Base-by-base conservation (phyloP, 139 green algal genomes). In the Chlorella sp. region DNA sequence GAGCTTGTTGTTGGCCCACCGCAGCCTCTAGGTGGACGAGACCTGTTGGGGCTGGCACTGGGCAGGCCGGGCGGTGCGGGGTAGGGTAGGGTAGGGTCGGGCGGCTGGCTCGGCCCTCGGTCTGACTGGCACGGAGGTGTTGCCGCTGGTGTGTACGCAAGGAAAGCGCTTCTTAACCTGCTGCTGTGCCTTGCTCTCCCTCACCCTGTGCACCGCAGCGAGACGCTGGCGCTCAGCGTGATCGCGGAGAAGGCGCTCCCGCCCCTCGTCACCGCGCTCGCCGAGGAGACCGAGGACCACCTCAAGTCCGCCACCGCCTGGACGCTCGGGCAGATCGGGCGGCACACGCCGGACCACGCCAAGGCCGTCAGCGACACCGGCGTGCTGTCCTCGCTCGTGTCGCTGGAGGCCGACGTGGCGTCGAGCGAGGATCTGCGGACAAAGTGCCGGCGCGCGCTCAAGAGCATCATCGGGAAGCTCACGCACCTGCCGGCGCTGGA, bases 291-390 rank as follows among this genome's bases (percentile, higher is more conserved):
- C 3, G 90, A 96, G 79, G 91, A 96, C 75, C 87, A 93, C 86
- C 76, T 96, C 30, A 87, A 88, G 62, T 80, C 69, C 50, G 91
- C 90, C 5, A 87, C 81, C 24, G 90, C 86, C 0, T 96, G 91
- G 90, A 77, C 72, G 23, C 68, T 82, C 32, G 77, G 77, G 5
- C 77, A 82, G 79, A 82, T 96, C 26, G 91, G 91, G 27, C 79
- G 88, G 5, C 91, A 96, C 85, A 91, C 85, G 0, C 84, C 91
- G 29, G 90, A 96, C 76, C 91, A 96, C 77, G 90, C 91, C 29
- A 96, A 96, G 80, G 88, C 90, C 26, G 82, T 96, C 10, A 85
- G 90, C 26, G 91, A 95, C 77, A 90, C 88, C 29, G 89, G 90
- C 67, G 87, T 88, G 61, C 83, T 96, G 65, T 72, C 79, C 24